Conservation (phyloP, 441 rosid species). For the Arabidopsis hybrid region DNA sequence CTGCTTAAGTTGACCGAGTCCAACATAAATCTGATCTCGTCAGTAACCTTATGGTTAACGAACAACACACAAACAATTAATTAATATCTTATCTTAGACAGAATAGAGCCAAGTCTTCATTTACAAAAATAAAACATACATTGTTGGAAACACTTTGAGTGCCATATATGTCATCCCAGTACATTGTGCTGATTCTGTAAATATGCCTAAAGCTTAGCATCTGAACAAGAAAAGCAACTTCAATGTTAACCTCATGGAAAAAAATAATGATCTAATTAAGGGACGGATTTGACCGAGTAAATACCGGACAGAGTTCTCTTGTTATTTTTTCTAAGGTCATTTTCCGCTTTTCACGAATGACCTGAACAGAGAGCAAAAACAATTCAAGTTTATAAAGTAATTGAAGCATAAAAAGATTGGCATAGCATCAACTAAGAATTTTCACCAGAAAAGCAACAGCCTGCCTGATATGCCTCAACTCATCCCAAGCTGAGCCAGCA, state of each 20-base stretch:
- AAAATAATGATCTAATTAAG: background rate
- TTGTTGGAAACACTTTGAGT: too few relatives aligned
- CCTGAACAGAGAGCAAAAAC: conserved; percentile 53
- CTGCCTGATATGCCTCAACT: conserved; percentile 94
- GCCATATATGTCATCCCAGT: too few relatives aligned
- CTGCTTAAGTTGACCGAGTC: too few relatives aligned
- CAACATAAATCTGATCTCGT: too few relatives aligned
- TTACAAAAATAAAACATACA: too few relatives aligned
- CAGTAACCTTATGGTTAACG: too few relatives aligned
- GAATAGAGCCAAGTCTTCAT: too few relatives aligned
- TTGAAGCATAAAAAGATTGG: conserved; percentile 13
- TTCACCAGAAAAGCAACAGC: conserved; percentile 95
- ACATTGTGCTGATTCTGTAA: too few relatives aligned
- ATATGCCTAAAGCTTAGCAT: too few relatives aligned
- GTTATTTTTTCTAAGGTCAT: conserved; percentile 88
- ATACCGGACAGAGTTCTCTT: conserved; percentile 88
- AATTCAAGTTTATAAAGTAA: conserved; percentile 15
- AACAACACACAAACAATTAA: too few relatives aligned
- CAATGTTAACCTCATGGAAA: background rate
- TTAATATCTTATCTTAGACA: too few relatives aligned
- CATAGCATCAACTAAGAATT: conserved; percentile 26
- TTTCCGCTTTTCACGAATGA: conserved; percentile 95
- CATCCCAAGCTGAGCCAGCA: conserved; percentile 96
- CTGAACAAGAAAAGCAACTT: too few relatives aligned
- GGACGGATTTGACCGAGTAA: conserved; percentile 8